Evolutionary conservation across 129 eudicot species (phyloP).

Genomic region (Cynara cardunculus): DNA sequence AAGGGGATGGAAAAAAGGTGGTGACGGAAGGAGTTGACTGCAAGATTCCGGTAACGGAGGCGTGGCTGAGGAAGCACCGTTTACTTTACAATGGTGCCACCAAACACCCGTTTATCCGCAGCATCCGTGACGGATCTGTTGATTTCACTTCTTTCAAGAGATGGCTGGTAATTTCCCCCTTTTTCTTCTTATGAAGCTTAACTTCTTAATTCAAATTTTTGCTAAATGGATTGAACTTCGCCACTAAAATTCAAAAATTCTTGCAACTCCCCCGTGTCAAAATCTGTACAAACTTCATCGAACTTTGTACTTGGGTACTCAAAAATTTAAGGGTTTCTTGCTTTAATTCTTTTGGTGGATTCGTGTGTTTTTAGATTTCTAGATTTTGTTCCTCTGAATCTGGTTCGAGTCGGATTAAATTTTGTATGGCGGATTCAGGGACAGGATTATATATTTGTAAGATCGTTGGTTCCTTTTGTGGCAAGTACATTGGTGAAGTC

Average conservation of each 20-base stretch:
- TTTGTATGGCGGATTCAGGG: conserved; percentile 45
- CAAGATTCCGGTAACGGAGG: conserved; percentile 35
- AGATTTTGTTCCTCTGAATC: not conserved
- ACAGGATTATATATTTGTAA: conserved; percentile 81
- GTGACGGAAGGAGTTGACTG: conserved; percentile 16
- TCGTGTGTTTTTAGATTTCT: not conserved
- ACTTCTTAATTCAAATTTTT: not conserved
- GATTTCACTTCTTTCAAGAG: conserved; percentile 58
- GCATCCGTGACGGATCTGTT: conserved; percentile 68
- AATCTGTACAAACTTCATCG: not conserved
- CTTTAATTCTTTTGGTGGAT: not conserved
- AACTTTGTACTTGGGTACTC: not conserved
- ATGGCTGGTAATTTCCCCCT: conserved; percentile 66
- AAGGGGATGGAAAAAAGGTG: not conserved
- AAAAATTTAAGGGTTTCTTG: not conserved
- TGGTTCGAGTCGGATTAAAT: not conserved
- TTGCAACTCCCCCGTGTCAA: not conserved
- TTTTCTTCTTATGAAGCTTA: not conserved
- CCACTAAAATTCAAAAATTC: not conserved
- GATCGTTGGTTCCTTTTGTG: conserved; percentile 70
- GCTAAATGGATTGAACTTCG: not conserved
- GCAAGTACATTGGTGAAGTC: conserved; percentile 75
- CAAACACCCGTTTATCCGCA: conserved; percentile 67
- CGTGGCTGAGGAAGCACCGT: conserved; percentile 71
- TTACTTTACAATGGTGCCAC: conserved; percentile 50